phyloP scores from a whole-genome alignment of 768 basidiomycete species.

The Mycena floridula region DNA sequence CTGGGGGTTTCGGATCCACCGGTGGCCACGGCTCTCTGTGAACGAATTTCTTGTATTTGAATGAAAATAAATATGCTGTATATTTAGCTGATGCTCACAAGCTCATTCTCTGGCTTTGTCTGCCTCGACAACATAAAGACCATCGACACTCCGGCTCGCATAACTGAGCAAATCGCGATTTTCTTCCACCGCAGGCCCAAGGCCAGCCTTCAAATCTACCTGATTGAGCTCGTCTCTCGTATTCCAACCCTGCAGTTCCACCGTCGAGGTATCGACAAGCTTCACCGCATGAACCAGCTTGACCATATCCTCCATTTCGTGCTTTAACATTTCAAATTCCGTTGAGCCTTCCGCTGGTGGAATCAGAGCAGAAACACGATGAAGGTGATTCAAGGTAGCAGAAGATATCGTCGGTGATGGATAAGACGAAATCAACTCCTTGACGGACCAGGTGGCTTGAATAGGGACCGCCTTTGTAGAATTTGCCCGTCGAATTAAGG shows the following conservation, averaged over 20 bases:
- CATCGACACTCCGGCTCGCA: slow-evolving; percentile 43
- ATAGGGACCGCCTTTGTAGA: slow-evolving; percentile 49
- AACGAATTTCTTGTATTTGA: no score
- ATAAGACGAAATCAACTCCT: slow-evolving; percentile 71
- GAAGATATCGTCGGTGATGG: slow-evolving; percentile 57
- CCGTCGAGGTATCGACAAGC: slow-evolving; percentile 41
- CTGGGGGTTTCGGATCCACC: slow-evolving; percentile 90
- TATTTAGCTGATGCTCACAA: no score
- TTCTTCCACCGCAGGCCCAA: background rate
- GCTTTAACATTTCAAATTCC: slow-evolving; percentile 44
- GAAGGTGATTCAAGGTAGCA: slow-evolving; percentile 53
- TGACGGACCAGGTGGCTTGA: slow-evolving; percentile 75
- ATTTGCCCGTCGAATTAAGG: slow-evolving; percentile 3
- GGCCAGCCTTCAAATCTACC: background rate
- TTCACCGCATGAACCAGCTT: slow-evolving; percentile 79
- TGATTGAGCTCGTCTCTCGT: slow-evolving; percentile 35
- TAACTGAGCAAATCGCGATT: slow-evolving; percentile 35
- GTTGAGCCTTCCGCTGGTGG: slow-evolving; percentile 56
- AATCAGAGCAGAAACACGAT: slow-evolving; percentile 66
- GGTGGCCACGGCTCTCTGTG: slow-evolving; percentile 71
- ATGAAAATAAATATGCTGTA: no score
- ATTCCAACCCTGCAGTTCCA: slow-evolving; percentile 23
- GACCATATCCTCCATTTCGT: slow-evolving; percentile 65
- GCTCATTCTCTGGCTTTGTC: no score
- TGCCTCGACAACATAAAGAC: slow-evolving; percentile 60